Percentiles rank a stretch among this genome's conserved stretches.
Conservation (phyloP, 352 stramenopile genomes). For the Globisporangium cylindrosporum region DNA sequence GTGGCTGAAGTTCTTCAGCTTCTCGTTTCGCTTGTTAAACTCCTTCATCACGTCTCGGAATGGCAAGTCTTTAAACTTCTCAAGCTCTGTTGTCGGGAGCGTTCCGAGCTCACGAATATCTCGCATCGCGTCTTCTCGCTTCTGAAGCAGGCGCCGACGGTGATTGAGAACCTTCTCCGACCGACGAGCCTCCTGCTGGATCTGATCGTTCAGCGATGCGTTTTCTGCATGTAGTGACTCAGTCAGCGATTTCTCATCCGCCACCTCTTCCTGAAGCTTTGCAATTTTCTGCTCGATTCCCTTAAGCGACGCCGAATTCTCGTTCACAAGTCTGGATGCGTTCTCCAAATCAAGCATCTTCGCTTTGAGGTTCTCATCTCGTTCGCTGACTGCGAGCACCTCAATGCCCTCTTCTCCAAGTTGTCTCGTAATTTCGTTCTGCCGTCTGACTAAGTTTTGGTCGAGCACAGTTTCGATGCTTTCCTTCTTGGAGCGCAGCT, state of each 20-base stretch:
- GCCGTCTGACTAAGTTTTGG: constrained; percentile 91
- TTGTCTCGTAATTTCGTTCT: constrained; percentile 58
- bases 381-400: constrained; percentile 54
- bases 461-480: constrained; percentile 88
- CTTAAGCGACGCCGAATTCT: constrained; percentile 60
- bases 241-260: constrained; percentile 37
- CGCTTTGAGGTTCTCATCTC: constrained; percentile 73
- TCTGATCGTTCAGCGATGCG: constrained; percentile 68
- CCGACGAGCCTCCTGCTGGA: constrained; percentile 74
- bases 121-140: constrained; percentile 92
- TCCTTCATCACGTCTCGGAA: constrained; percentile 92
- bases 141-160: constrained; percentile 74
- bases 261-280: constrained; percentile 48
- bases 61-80: constrained; percentile 86
- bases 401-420: constrained; percentile 61
- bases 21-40: constrained; percentile 94
- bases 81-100: constrained; percentile 92
- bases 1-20: constrained; percentile 97
- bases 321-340: constrained; percentile 64
- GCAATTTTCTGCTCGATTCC: constrained; percentile 59
- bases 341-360: constrained; percentile 90
- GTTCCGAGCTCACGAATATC: constrained; percentile 98
- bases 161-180: constrained; percentile 86
- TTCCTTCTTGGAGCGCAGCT: constrained; percentile 87
- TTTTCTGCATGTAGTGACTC: constrained; percentile 64